Base-by-base conservation (phyloP, 345 rosid species). In the Euphorbia lathyris region DNA sequence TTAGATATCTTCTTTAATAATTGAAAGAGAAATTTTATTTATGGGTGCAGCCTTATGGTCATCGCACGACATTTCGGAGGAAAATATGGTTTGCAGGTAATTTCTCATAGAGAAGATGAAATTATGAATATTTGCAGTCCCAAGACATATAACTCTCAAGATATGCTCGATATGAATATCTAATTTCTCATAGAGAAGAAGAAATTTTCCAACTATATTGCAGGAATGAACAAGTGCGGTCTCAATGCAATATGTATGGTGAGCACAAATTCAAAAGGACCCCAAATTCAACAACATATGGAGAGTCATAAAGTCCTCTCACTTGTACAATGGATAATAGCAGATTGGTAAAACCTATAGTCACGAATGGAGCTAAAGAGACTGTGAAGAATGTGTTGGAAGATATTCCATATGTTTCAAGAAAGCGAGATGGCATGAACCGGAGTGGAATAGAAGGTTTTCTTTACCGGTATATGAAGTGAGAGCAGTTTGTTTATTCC, bases 221-320 rank as follows among this genome's bases (percentile, higher is more conserved):
- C 74, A 86, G 92, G 83, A 78, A 79, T 51, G 51, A 78, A 69
- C 73, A 86, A 77, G 69, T 26, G 74, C n/a, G 22, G 62, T 3
- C 8, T 16, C 16, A 88, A 81, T 27, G 71, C 82, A 66, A 74
- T 79, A 73, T 83, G 90, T 67, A 87, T 88, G 29, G 59, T 85
- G 9, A 77, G 53, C 80, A 70, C 48, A 78, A 71, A 72, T 34
- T 38, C 30, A 22, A 12, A 16, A 62, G 22, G 9, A 34, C 29
- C 27, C 38, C 73, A n/a, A 70, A 79, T 25, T 30, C 59, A 20
- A 8, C 26, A 55, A 14, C 17, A 6, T 22, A 55, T 1, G 74
- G 65, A 48, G 68, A 48, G 73, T 34, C 80, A 26, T 61, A 48
- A 4, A 63, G 64, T 32, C 47, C 45, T 17, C 47, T 53, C 0